Evolutionary conservation across 2,329 filamentous ascomycete genomes (phyloP), one percentile per base, ranked within the genome.

Genomic region (Colletotrichum spaethianum): DNA sequence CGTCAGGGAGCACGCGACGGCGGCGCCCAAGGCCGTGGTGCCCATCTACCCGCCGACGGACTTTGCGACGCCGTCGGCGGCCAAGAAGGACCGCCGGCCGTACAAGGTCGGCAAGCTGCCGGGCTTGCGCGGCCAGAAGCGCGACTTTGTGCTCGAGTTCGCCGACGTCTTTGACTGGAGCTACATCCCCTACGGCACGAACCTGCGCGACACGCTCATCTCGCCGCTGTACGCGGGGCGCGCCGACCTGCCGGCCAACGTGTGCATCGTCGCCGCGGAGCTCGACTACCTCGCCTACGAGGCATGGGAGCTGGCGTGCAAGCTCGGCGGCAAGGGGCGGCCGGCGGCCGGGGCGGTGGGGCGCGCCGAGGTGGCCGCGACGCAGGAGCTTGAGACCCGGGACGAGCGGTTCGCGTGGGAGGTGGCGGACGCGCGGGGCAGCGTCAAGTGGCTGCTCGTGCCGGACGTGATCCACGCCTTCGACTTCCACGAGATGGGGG

Each of bases 21-120:
- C 73, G 1, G 36, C 70, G 20, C 70, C 80, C 28, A 67, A 62
- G 23, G 86, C 83, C 0, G 79, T 83, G 0, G 75, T 87, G 9
- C 78, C 83, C 3, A 78, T 86, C 53, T 89, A 86, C 73, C 81
- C 84, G 1, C 76, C 82, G 7, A 76, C 81, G 26, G 82, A 84
- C 70, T 80, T 81, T 42, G 77, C 77, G 1, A 75, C 78, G 53
- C 69, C 72, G 11, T 70, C 75, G 33, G 66, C 77, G 63, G 74
- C 76, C 48, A 77, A 79, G 67, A 69, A 68, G 60, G 55, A 74
- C 62, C 72, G 70, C 4, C 67, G 80, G 12, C 76, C 76, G 8
- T 81, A 78, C 67, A 79, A 79, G 63, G 31, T 62, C 4, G 75
- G 73, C 11, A 18, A 63, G 48, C 53, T 73, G 23, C 46, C 62